Base-by-base conservation (phyloP, 495 filamentous ascomycete genomes). In the Aspergillus kassunensis region DNA sequence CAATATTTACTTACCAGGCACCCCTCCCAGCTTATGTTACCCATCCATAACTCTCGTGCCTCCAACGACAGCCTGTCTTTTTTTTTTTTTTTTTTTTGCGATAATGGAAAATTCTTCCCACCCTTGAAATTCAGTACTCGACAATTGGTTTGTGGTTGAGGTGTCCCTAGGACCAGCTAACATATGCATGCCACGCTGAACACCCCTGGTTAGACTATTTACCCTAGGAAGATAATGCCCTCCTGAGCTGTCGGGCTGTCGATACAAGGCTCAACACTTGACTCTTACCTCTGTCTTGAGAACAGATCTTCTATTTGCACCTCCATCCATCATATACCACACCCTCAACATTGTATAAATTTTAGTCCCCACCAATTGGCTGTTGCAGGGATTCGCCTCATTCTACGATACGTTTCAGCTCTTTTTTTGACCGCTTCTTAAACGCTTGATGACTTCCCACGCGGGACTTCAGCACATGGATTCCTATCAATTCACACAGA, bases 111-210 rank as follows among this genome's bases (percentile, higher is more conserved):
- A 47, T 43, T 24, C 31, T 43, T 53, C 42, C 49, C 40, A 47
- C 48, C 51, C 55, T 42, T 52, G 43, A 45, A 39, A 30, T 46
- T 31, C 27, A 35, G 41, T 35, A 40, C 39, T 37, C 49, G 45
- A 53, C 50, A 54, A 51, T 56, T 44, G 50, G 51, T 50, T 55
- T 52, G 51, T 57, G 51, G 44, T 33, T 20, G 36, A 51, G 43
- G 33, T 24, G 18, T 49, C 51, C 11, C 43, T 29, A 23, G 12
- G 19, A 40, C 30, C 33, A 37, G 33, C 51, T 54, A 60, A 57
- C 50, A 37, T 31, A 57, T 55, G 51, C 51, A 56, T 57, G 37
- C 35, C 48, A 45, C 51, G 34, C 18, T 45, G 23, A 33, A 41
- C 47, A 27, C 16, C 36, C 40, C 35, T 56, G 44, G 52, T 53